A percentile compares a stretch with the other conserved stretches of the same genome.
Conservation (phyloP, 345 rosid species). For the Arabidopsis arenosa region DNA sequence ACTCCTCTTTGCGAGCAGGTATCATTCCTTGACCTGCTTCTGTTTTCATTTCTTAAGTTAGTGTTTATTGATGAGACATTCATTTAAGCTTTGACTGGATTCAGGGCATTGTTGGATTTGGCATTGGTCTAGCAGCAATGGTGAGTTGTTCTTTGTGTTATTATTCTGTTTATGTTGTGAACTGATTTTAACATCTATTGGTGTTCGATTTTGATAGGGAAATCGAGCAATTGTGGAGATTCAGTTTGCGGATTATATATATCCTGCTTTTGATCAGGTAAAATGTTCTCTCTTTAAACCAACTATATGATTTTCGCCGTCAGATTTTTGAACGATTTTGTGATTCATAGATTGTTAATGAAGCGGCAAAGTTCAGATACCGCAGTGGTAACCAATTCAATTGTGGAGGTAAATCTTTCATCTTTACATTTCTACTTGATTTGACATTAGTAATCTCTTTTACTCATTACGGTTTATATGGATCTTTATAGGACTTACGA, state of each 20-base stretch:
- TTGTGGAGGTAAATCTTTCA: slow-evolving; percentile 69
- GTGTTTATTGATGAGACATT: slow-evolving; percentile 6
- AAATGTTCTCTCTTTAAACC: slow-evolving; percentile 1
- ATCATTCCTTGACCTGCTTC: slow-evolving; percentile 5
- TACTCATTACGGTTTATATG: slow-evolving; percentile 19
- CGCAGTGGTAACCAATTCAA: slow-evolving; percentile 91
- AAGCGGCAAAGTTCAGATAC: slow-evolving; percentile 96
- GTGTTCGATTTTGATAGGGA: slow-evolving; percentile 52
- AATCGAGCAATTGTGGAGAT: slow-evolving; percentile 87
- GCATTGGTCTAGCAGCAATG: slow-evolving; percentile 94
- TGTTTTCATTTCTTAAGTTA: slow-evolving; percentile 7
- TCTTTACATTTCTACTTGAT: slow-evolving; percentile 7
- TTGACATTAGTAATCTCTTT: slow-evolving; percentile 8
- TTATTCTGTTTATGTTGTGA: slow-evolving; percentile 1
- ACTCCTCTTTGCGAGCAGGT: slow-evolving; percentile 98
- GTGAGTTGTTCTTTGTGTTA: slow-evolving; percentile 47
- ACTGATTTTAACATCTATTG: slow-evolving; percentile 5
- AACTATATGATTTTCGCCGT: not conserved
- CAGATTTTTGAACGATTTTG: slow-evolving; percentile 23
- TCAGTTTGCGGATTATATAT: slow-evolving; percentile 93
- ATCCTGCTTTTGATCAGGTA: slow-evolving; percentile 97
- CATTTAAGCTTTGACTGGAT: slow-evolving; percentile 14
- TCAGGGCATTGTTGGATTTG: slow-evolving; percentile 97
- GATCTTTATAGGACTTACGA: slow-evolving; percentile 69
- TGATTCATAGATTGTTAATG: slow-evolving; percentile 76